These are phyloP conservation scores for Debaryomyces fabryi DNA, from an alignment of 1,139 yeast genomes.

Conservation along the genomic window DNA sequence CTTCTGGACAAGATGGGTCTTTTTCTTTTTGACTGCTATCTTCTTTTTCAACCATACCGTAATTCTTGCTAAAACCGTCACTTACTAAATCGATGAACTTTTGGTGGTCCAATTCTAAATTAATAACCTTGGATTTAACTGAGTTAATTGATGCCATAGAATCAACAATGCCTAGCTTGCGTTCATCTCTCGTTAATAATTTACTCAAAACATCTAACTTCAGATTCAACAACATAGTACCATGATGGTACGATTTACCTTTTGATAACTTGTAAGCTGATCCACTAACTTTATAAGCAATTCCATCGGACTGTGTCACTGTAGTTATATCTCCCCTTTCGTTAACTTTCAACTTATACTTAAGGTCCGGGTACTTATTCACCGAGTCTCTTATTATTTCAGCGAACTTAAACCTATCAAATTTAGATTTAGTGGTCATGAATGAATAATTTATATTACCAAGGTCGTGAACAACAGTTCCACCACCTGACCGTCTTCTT, in stretches of 20 bases:
- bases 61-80: conserved; percentile 44
- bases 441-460: conserved; percentile 90
- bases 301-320: conserved; percentile 26
- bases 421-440: conserved; percentile 68
- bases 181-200: conserved; percentile 53
- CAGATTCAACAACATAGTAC: conserved; percentile 85
- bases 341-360: conserved; percentile 48
- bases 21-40: conserved; percentile 15
- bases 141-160: conserved; percentile 71
- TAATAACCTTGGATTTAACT: conserved; percentile 75
- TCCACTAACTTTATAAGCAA: conserved; percentile 72
- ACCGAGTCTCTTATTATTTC: conserved; percentile 53
- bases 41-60: conserved; percentile 24
- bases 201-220: conserved; percentile 58
- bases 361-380: conserved; percentile 28
- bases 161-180: conserved; percentile 48
- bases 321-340: conserved; percentile 79
- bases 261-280: conserved; percentile 86
- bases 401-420: conserved; percentile 67
- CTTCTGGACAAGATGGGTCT: conserved; percentile 17
- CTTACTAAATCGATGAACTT: conserved; percentile 52
- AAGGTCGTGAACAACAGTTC: conserved; percentile 93
- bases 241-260: conserved; percentile 91
- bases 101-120: conserved; percentile 51
- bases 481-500: conserved; percentile 90